Base-by-base conservation (phyloP, 1,284 basidiomycete species). In the Cystobasidium pallidum region DNA sequence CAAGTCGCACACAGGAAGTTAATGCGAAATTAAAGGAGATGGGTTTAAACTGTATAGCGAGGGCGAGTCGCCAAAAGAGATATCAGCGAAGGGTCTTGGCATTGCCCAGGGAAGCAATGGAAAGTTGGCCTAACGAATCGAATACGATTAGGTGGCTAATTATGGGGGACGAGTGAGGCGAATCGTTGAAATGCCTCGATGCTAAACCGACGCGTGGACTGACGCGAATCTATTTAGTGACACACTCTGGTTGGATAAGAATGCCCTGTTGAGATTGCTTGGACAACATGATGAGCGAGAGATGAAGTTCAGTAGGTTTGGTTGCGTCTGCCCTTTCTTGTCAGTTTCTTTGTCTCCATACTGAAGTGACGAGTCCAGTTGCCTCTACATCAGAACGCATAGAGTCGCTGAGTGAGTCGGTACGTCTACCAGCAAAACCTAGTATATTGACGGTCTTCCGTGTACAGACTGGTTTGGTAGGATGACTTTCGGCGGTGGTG, bases 101-200 rank as follows among this genome's bases (percentile, higher is more conserved):
- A 11, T 36, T 63, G 41, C 61, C 61, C 11, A 28, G 28, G 19
- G 61, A 63, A 47, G 61, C 61, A 21, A 63, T 47, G 45, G 26
- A 26, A 17, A 26, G 13, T 6, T 36, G 36, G 41, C 61, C 26
- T 47, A 17, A 17, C 26, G 2, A 24, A 32, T 19, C 24, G 30
- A 34, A 32, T 13, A 10, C 11, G 6, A 63, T 45, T 7, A 19
- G 24, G 21, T 63, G 61, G 61, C 61, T 63, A 11, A 49, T 63
- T n/a, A 63, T 63, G 61, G 61, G 61, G 28, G 61, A 63, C 28
- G 61, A 63, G 61, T 63, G 21, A 45, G n/a, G 61, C 49, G 30
- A 3, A 41, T n/a, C 19, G 58, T n/a, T n/a, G n/a, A n/a, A n/a
- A n/a, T n/a, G n/a, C n/a, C n/a, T n/a, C n/a, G n/a, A n/a, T n/a